Base-by-base conservation (phyloP, 768 basidiomycete genomes). In the Pleurotus salmoneostramineus region DNA sequence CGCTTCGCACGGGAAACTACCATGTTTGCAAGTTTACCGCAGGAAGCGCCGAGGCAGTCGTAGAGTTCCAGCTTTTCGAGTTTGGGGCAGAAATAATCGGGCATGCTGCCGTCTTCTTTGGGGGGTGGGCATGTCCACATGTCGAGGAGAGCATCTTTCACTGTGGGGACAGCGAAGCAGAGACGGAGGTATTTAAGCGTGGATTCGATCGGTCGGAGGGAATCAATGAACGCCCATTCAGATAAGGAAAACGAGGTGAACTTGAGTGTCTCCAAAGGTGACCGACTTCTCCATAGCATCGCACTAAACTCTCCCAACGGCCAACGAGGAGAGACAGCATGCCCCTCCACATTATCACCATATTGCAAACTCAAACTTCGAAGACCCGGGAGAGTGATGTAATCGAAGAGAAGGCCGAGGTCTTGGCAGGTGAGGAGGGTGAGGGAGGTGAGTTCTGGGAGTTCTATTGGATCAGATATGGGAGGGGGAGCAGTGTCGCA, bases 21-120 rank as follows among this genome's bases (percentile, higher is more conserved):
- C 69, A 44, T 66, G 73, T 36, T 21, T 21, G 40, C 52, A 10
- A 54, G 52, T 14, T 21, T 40, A 17, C 52, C 52, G 8, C 33
- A 34, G 6, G 52, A 40, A 11, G 37, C 52, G 27, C 27, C 52
- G 37, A 54, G 21, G 31, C 52, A 54, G 11, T 54, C 52, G 37
- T 54, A 36, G 15, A 54, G 36, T 14, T 54, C 52, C 11, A 54
- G 37, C 11, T 15, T 21, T 12, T 54, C 52, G n/a, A 54, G 52
- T 17, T 4, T 31, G 4, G 52, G 37, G 52, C 52, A 54, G 52
- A 54, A 54, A 40, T 21, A 37, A 17, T 37, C 3, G 31, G 51
- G n/a, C n/a, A 36, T 5, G 6, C 4, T 36, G 37, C n/a, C 7
- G 32, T 27, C 12, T 34, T 27, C 37, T 5, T 33, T 4, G 31